These are phyloP conservation scores for Fulvia fulva DNA, from an alignment of 2,329 filamentous ascomycete species.

Conservation along the genomic window DNA sequence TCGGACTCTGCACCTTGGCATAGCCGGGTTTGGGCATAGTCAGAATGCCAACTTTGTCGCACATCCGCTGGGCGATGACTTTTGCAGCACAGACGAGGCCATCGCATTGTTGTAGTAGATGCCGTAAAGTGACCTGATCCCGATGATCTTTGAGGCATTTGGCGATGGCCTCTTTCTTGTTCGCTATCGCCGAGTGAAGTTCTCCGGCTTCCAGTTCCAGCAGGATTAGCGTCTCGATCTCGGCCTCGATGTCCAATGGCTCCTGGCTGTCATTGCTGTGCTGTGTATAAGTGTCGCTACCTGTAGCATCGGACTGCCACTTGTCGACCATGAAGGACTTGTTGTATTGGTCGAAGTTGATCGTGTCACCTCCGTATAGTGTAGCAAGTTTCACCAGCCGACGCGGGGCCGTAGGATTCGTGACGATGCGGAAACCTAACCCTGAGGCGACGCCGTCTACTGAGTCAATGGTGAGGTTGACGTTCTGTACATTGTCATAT, in stretches of 20 bases:
- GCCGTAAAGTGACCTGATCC: slow-evolving; percentile 35
- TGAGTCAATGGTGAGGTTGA: slow-evolving; percentile 7
- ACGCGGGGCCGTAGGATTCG: slow-evolving; percentile 4
- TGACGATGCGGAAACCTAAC: slow-evolving; percentile 5
- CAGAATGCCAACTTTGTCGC: slow-evolving; percentile 29
- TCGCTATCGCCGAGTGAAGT: slow-evolving; percentile 25
- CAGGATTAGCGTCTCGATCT: slow-evolving; percentile 39
- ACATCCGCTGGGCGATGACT: slow-evolving; percentile 32
- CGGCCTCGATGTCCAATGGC: slow-evolving; percentile 31
- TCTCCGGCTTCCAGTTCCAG: slow-evolving; percentile 28
- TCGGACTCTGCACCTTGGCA: slow-evolving; percentile 17
- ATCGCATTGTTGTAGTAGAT: slow-evolving; percentile 42
- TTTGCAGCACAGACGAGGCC: slow-evolving; percentile 42
- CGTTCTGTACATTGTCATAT: slow-evolving; percentile 9
- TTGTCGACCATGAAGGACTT: slow-evolving; percentile 6
- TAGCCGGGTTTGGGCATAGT: slow-evolving; percentile 22
- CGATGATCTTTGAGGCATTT: slow-evolving; percentile 37
- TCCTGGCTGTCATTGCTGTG: slow-evolving; percentile 16
- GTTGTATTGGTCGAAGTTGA: slow-evolving; percentile 5
- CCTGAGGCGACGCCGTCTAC: slow-evolving; percentile 5
- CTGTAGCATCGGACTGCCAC: slow-evolving; percentile 7
- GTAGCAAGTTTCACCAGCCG: slow-evolving; percentile 2
- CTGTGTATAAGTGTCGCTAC: slow-evolving; percentile 7
- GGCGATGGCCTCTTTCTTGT: slow-evolving; percentile 35
- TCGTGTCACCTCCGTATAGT: not conserved